Conservation (phyloP, 2,329 filamentous ascomycete species). For the Aspergillus versicolor region DNA sequence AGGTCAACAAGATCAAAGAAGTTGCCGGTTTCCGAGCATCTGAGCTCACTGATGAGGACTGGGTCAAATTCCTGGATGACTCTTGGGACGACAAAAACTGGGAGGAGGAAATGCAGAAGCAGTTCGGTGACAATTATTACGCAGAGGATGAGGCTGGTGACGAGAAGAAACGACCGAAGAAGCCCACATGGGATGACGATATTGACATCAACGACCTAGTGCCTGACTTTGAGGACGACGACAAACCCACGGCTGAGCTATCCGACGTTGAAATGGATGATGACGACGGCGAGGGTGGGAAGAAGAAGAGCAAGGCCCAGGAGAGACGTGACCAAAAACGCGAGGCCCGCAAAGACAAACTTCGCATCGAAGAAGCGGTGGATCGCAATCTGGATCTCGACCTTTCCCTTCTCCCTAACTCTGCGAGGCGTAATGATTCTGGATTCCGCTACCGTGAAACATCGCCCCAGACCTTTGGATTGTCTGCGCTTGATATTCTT, state of each 20-base stretch:
- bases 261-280: constrained; percentile 54
- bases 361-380: constrained; percentile 81
- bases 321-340: constrained; percentile 62
- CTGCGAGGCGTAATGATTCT: constrained; percentile 52
- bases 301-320: constrained; percentile 47
- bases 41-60: constrained; percentile 70
- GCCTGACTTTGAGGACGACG: constrained; percentile 79
- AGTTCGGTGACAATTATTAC: constrained; percentile 91
- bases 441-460: constrained; percentile 92
- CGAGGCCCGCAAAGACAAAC: constrained; percentile 74
- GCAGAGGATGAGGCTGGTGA: constrained; percentile 51
- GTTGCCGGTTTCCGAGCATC: constrained; percentile 77
- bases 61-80: constrained; percentile 79
- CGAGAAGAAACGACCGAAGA: constrained; percentile 69
- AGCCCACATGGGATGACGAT: constrained; percentile 93
- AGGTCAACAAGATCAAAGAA: constrained; percentile 82
- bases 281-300: constrained; percentile 41
- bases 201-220: constrained; percentile 94
- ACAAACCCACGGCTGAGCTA: constrained; percentile 55
- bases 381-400: constrained; percentile 78
- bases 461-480: constrained; percentile 82
- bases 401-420: constrained; percentile 57
- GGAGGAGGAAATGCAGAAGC: constrained; percentile 84
- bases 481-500: constrained; percentile 87
- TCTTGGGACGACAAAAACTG: constrained; percentile 87